Percentiles rank a stretch among this genome's conserved stretches.
phyloP scores from a whole-genome alignment of 352 stramenopile genomes.

The Globisporangium solare region DNA sequence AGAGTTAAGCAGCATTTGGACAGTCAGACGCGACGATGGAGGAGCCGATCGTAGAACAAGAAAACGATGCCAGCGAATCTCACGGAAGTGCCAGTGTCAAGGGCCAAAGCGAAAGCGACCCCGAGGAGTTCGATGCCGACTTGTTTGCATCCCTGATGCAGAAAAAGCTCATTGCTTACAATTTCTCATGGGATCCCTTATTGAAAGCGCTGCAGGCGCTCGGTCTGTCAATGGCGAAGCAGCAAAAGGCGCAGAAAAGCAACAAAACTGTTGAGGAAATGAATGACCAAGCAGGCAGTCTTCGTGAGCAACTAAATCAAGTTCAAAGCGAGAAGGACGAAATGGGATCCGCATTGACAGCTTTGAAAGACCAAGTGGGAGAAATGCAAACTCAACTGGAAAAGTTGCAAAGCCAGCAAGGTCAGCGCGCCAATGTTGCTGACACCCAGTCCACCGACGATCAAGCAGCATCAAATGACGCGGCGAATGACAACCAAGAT shows the following conservation, averaged over 20 bases:
- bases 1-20: too few relatives aligned
- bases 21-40: constrained; percentile 6
- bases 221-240: constrained; percentile 41
- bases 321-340: constrained; percentile 54
- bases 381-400: constrained; percentile 43
- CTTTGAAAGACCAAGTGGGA: constrained; percentile 45
- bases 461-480: constrained; percentile 6
- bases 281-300: constrained; percentile 33
- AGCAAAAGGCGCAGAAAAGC: constrained; percentile 39
- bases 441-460: too few relatives aligned
- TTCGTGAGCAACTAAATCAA: constrained; percentile 37
- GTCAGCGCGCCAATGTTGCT: constrained; percentile 16
- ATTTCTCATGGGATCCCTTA: constrained; percentile 66
- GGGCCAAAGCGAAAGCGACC: constrained; percentile 10
- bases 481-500: constrained; percentile 9
- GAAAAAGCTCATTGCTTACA: constrained; percentile 67
- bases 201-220: constrained; percentile 60
- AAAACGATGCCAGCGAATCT: constrained; percentile 12
- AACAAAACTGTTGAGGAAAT: constrained; percentile 57
- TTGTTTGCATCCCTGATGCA: constrained; percentile 57
- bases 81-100: constrained; percentile 1
- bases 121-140: constrained; percentile 33
- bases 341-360: constrained; percentile 34
- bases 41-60: constrained; percentile 13
- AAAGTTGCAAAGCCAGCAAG: constrained; percentile 24